Evolutionary conservation across 192 early-diverging fungal genomes (phyloP), one percentile per base, ranked within the genome.

Genomic region (Haplosporangium gracile): DNA sequence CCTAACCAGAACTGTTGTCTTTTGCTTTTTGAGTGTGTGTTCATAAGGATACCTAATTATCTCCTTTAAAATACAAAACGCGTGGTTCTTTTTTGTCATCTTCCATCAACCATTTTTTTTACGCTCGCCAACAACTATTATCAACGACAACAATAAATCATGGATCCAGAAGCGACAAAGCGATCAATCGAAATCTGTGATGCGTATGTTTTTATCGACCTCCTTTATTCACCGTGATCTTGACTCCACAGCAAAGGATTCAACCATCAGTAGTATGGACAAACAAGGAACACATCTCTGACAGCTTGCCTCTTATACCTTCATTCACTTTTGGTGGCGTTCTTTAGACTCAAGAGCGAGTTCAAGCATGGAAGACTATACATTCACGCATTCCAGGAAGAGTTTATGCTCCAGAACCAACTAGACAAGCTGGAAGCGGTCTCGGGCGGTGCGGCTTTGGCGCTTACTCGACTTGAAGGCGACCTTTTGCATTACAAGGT

Each of bases 351-450:
- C 22, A 79, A 74, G 34, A 60, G 22, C 49, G 82, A 85, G 22
- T 85, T 79, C 39, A 73, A 79, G 57, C 34, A 78, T 16, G 70
- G 72, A 39, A 73, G 72, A 16, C 74, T 85, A 1, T 85, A 85
- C 70, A 85, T 85, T 5, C 77, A 85, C 79, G 82, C 77, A 57
- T 45, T 85, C 13, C 82, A 85, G 42, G 77, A 85, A 24, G 82
- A 85, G 16, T 85, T 85, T 42, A 36, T 85, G 29, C 72, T 34
- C 6, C 63, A 57, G 24, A 79, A 85, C 51, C 68, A 79, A 24
- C 68, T 85, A 32, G 77, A 69, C 26, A 85, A 79, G 24, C 77
- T 85, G 2, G 82, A 85, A 43, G 82, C 82, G n/a, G 22, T 79
- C 39, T 79, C 82, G n/a, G 82, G 82, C 11, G 82, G 82, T 5